A percentile compares a stretch with the other conserved stretches of the same genome.
Conservation (phyloP, 2,329 filamentous ascomycete genomes). For the Neonectria ditissima region DNA sequence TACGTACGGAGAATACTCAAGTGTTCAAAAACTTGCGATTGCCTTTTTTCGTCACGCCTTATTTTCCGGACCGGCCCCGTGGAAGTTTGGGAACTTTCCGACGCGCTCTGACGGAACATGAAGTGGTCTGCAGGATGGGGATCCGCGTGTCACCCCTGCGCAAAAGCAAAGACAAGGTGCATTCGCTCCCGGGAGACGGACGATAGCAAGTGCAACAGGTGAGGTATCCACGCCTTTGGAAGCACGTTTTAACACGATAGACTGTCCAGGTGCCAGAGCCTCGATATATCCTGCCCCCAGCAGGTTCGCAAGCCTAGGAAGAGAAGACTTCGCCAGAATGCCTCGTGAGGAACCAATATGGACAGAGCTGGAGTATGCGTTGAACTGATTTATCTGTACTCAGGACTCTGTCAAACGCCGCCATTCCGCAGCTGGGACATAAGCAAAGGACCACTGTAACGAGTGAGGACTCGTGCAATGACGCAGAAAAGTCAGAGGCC, state of each 20-base stretch:
- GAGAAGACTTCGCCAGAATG: constrained; percentile 8
- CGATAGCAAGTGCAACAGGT: constrained; percentile 9
- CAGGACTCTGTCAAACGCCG: too few relatives aligned
- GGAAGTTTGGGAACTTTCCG: neutral
- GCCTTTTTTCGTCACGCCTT: too few relatives aligned
- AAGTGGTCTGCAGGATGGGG: constrained; percentile 16
- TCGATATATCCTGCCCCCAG: constrained; percentile 14
- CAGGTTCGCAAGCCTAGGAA: constrained; percentile 25
- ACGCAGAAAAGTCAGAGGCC: neutral
- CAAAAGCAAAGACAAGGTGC: constrained; percentile 26
- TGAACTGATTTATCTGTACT: constrained; percentile 2
- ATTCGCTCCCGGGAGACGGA: constrained; percentile 14
- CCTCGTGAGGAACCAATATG: neutral
- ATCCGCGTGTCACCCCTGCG: constrained; percentile 24
- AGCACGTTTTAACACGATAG: neutral
- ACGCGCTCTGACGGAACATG: neutral
- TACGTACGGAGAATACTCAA: neutral
- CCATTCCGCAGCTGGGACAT: too few relatives aligned
- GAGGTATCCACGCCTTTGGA: neutral
- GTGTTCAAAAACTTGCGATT: neutral
- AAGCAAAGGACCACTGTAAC: too few relatives aligned
- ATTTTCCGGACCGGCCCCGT: too few relatives aligned
- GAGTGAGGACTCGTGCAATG: too few relatives aligned
- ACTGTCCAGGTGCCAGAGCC: constrained; percentile 14
- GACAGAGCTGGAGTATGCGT: constrained; percentile 1